Evolutionary conservation across 257 asterid species (phyloP).

Genomic region (Buddleja alternifolia): DNA sequence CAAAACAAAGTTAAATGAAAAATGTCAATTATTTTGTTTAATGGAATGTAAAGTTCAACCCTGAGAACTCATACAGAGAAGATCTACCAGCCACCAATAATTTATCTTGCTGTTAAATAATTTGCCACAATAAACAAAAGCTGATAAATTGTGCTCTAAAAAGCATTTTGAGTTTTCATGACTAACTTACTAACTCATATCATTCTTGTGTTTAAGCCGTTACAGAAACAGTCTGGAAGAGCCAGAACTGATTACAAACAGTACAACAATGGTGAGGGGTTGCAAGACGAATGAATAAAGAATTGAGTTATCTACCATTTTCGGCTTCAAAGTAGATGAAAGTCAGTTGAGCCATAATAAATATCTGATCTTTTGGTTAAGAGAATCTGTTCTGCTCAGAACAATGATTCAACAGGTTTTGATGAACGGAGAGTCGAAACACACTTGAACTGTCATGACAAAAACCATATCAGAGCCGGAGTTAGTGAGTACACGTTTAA

Average conservation of each 20-base stretch:
- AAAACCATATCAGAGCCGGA: conserved; percentile 14
- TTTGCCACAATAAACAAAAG: conserved; percentile 26
- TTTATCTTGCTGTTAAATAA: conserved; percentile 47
- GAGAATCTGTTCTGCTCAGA: conserved; percentile 42
- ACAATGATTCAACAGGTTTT: conserved; percentile 55
- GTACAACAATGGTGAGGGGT: conserved; percentile 38
- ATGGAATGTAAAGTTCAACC: conserved; percentile 13
- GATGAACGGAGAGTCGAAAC: conserved; percentile 66
- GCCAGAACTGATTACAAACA: conserved; percentile 41
- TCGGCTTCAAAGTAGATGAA: conserved; percentile 30
- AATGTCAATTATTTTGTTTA: conserved; percentile 21
- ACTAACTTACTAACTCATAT: background rate
- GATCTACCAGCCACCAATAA: conserved; percentile 51
- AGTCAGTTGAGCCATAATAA: conserved; percentile 36
- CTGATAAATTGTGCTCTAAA: background rate
- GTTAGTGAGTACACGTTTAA: background rate
- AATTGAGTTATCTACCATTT: conserved; percentile 48
- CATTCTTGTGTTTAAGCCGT: conserved; percentile 36
- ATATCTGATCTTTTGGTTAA: conserved; percentile 34
- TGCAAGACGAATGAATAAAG: conserved; percentile 55
- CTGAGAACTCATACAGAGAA: conserved; percentile 7
- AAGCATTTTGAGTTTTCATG: conserved; percentile 28
- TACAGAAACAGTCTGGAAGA: conserved; percentile 40
- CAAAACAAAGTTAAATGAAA: background rate
- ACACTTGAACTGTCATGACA: conserved; percentile 71